Conservation (phyloP, 805 yeast genomes). For the Saccharomyces jurei region DNA sequence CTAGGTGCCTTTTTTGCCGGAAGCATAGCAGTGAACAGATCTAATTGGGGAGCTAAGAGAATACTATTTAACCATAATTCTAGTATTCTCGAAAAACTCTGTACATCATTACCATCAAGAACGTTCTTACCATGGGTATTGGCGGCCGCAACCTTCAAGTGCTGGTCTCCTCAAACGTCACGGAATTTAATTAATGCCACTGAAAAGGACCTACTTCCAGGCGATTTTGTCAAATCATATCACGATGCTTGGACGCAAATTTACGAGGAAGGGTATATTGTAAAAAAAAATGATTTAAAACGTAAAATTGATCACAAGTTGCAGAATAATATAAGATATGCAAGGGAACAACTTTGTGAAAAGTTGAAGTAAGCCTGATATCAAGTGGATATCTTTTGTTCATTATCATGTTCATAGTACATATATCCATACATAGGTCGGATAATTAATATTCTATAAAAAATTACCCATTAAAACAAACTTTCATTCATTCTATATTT, state of each 20-base stretch:
- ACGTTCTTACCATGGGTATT: constrained; percentile 16
- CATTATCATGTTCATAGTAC: not conserved
- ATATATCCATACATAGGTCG: not conserved
- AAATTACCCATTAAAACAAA: not conserved
- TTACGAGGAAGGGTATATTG: constrained; percentile 7
- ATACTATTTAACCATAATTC: constrained; percentile 7
- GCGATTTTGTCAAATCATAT: constrained; percentile 6
- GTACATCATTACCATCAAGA: constrained; percentile 23
- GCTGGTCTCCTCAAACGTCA: constrained; percentile 23
- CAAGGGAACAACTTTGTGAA: constrained; percentile 34
- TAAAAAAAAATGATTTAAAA: constrained; percentile 2
- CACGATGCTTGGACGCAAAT: constrained; percentile 8
- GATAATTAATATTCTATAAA: not conserved
- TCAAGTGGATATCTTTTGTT: constrained; percentile 5
- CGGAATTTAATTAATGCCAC: constrained; percentile 10
- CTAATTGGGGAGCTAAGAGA: constrained; percentile 19
- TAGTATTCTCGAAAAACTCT: constrained; percentile 8
- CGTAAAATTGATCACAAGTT: constrained; percentile 6
- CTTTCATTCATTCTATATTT: not conserved
- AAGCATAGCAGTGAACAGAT: constrained; percentile 19
- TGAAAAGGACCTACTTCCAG: constrained; percentile 17
- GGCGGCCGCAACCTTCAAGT: constrained; percentile 16
- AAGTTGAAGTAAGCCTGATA: constrained; percentile 21
- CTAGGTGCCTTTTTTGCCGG: constrained; percentile 25
- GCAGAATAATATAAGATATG: constrained; percentile 22